Conservation (phyloP, 2,329 filamentous ascomycete genomes). For the Alternaria burnsii region DNA sequence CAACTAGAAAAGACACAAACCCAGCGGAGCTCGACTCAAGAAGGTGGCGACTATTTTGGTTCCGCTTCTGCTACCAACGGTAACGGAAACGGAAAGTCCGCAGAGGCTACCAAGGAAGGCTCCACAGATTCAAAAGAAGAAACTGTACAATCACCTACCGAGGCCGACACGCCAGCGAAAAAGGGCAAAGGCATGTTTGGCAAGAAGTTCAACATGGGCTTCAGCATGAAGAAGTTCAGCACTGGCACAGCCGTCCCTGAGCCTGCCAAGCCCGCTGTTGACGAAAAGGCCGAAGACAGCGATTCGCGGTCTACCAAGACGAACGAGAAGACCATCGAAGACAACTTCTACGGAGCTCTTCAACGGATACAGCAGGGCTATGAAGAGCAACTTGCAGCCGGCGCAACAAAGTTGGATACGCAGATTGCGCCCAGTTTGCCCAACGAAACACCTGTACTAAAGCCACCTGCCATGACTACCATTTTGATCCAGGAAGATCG, state of each 20-base stretch:
- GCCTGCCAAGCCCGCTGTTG: slow-evolving; percentile 74
- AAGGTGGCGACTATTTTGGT: slow-evolving; percentile 78
- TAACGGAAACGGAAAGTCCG: slow-evolving; percentile 37
- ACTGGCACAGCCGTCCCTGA: slow-evolving; percentile 67
- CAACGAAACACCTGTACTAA: slow-evolving; percentile 78
- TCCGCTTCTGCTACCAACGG: slow-evolving; percentile 31
- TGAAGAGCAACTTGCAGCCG: slow-evolving; percentile 69
- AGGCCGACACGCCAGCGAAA: slow-evolving; percentile 52
- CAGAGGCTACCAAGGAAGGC: slow-evolving; percentile 34
- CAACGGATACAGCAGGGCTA: slow-evolving; percentile 78
- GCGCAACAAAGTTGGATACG: slow-evolving; percentile 63
- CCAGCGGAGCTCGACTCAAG: slow-evolving; percentile 62
- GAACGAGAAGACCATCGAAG: slow-evolving; percentile 77
- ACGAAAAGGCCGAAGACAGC: slow-evolving; percentile 74
- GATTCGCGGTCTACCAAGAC: slow-evolving; percentile 66
- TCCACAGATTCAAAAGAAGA: slow-evolving; percentile 43
- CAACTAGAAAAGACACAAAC: slow-evolving; percentile 64
- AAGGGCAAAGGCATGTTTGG: slow-evolving; percentile 73
- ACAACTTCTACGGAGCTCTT: slow-evolving; percentile 75
- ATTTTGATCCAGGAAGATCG: slow-evolving; percentile 73
- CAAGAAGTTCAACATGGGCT: slow-evolving; percentile 82
- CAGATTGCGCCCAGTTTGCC: slow-evolving; percentile 73
- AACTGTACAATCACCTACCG: slow-evolving; percentile 53
- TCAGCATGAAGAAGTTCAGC: slow-evolving; percentile 84
- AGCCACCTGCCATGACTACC: slow-evolving; percentile 70